Conservation (phyloP, 352 stramenopile species). For the Phytophthora pluvialis region DNA sequence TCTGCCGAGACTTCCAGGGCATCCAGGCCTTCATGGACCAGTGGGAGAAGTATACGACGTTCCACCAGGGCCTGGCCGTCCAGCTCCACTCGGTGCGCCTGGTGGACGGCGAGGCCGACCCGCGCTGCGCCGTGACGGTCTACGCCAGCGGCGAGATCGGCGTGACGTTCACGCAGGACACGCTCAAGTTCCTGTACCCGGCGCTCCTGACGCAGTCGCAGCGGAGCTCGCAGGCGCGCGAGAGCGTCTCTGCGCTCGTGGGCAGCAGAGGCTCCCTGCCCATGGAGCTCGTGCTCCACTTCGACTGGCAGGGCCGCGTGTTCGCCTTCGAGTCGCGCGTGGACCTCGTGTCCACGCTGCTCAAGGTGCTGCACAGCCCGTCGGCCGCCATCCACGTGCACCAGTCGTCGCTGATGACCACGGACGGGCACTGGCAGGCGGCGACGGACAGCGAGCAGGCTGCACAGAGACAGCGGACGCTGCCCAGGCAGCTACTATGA, state of each 20-base stretch:
- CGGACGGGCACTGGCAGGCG: conserved; percentile 48
- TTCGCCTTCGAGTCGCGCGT: conserved; percentile 80
- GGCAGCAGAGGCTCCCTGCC: conserved; percentile 35
- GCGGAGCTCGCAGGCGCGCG: conserved; percentile 21
- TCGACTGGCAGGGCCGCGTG: conserved; percentile 75
- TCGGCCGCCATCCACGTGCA: conserved; percentile 41
- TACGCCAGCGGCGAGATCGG: conserved; percentile 41
- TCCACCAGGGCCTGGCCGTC: conserved; percentile 47
- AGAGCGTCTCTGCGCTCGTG: conserved; percentile 37
- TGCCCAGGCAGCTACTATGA: conserved; percentile 34
- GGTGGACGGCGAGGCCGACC: conserved; percentile 38
- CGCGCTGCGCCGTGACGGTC: conserved; percentile 43
- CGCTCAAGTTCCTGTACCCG: conserved; percentile 59
- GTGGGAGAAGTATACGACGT: conserved; percentile 67
- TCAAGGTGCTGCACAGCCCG: conserved; percentile 44
- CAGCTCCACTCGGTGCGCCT: conserved; percentile 36
- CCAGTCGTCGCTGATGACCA: conserved; percentile 42
- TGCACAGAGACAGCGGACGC: conserved; percentile 11
- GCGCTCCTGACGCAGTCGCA: conserved; percentile 40
- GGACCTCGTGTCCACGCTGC: conserved; percentile 50
- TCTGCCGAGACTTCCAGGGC: conserved; percentile 59
- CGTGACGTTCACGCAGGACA: conserved; percentile 48
- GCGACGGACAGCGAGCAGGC: conserved; percentile 23
- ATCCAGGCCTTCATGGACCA: conserved; percentile 49
- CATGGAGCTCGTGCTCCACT: conserved; percentile 67